Evolutionary conservation across 192 early-diverging fungal species (phyloP).

Genomic region (Backusella sp.): DNA sequence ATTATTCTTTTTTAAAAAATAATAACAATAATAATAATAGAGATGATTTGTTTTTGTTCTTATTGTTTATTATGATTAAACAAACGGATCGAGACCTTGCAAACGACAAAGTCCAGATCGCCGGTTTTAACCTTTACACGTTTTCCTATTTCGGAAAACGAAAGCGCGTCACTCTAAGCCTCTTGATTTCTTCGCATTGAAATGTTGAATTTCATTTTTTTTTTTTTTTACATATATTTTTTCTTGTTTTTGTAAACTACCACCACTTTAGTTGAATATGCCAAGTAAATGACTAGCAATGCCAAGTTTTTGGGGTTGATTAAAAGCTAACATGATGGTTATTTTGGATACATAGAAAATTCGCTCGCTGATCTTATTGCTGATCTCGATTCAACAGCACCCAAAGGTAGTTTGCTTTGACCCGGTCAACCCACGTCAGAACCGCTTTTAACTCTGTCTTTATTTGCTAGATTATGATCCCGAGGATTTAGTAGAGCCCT

Average conservation of each 20-base stretch:
- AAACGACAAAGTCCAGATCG: too few species aligned
- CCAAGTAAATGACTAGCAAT: background rate
- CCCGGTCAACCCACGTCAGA: background rate
- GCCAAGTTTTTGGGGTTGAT: background rate
- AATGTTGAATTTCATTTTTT: background rate
- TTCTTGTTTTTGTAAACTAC: background rate
- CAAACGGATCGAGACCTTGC: too few species aligned
- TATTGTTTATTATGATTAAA: too few species aligned
- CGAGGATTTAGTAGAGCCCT: conserved; percentile 49
- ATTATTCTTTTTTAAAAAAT: too few species aligned
- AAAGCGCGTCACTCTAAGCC: background rate
- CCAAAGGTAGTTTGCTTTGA: conserved; percentile 41
- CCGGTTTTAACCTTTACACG: background rate
- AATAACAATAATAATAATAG: too few species aligned
- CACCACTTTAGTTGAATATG: background rate
- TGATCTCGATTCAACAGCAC: conserved; percentile 53
- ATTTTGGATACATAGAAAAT: conserved; percentile 33
- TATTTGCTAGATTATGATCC: conserved; percentile 64
- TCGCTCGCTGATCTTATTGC: conserved; percentile 50
- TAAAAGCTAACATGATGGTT: background rate
- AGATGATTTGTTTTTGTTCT: too few species aligned
- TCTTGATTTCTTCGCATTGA: background rate
- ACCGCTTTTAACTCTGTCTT: background rate
- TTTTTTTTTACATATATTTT: too few species aligned
- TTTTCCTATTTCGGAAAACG: background rate